A percentile compares a stretch with the other conserved stretches of the same genome.
phyloP scores from a whole-genome alignment of 139 green algal species.

The Chlorella ohadii region DNA sequence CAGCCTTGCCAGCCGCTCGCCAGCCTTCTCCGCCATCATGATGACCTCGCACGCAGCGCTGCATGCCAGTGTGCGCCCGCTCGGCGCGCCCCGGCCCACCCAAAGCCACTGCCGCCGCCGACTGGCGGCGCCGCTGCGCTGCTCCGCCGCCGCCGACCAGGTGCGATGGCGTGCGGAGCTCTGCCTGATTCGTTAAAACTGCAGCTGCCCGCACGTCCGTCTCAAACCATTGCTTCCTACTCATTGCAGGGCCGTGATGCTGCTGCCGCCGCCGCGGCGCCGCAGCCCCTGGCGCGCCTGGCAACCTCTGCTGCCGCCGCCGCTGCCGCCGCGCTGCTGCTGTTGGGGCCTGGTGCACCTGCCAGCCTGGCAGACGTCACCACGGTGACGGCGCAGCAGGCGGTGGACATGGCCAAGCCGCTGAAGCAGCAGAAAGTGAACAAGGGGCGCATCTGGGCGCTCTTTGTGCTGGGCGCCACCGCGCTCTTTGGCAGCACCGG shows the following conservation, averaged over 20 bases:
- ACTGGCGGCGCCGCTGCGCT: no score
- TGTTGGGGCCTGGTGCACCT: background rate
- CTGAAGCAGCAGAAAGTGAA: slow-evolving; percentile 74
- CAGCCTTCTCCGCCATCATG: no score
- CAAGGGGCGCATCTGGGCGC: slow-evolving; percentile 75
- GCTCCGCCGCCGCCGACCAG: no score
- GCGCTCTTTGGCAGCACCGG: slow-evolving; percentile 69
- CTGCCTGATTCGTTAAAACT: no score
- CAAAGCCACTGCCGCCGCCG: no score
- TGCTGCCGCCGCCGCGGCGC: background rate
- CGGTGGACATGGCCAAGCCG: slow-evolving; percentile 57
- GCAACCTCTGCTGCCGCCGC: background rate
- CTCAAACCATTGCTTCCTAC: background rate
- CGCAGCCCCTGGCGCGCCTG: background rate
- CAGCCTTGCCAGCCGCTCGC: no score
- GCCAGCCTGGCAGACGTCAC: slow-evolving; percentile 38
- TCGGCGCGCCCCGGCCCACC: no score
- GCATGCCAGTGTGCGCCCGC: no score
- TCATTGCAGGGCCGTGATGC: background rate
- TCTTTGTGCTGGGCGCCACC: slow-evolving; percentile 71
- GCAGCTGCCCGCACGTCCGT: no score
- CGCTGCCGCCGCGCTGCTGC: slow-evolving; percentile 8
- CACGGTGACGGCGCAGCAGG: slow-evolving; percentile 61
- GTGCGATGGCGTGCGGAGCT: no score
- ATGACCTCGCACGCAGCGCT: no score